Base-by-base conservation (phyloP, 371 early-diverging fungal genomes). In the Mucor mucedo region DNA sequence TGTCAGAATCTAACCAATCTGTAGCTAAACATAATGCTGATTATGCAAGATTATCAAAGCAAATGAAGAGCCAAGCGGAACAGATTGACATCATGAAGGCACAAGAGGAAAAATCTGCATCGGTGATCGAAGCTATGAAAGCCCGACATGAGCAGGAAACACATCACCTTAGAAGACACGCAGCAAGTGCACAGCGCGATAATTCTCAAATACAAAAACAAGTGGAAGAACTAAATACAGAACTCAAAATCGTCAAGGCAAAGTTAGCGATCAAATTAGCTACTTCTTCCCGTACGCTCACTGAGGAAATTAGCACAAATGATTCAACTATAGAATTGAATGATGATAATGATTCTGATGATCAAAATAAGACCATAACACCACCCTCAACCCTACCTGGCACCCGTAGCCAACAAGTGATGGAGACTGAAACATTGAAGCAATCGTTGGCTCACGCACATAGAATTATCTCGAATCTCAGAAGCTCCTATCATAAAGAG, bases 81-180 rank as follows among this genome's bases (percentile, higher is more conserved):
- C 87, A 90, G 60, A 71, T 86, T 11, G 88, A 88, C 33, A 76
- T 80, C 5, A 77, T 91, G 60, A 86, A 87, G 48, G 89, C 84
- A 53, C 83, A 83, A 71, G 88, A 91, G 50, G 84, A 84, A 35
- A 87, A 84, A 53, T 70, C 87, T 3, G 72, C 74, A 6, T 69
- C 72, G 2, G 74, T 84, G 10, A 62, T 89, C 7, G 84, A 83
- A 35, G 71, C 78, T 10, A 71, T 79, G 47, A 89, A 88, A 52
- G 66, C 78, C 13, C 84, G 87, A 27, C 87, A 85, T 54, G 90
- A 91, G 61, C 88, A 90, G 58, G 91, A 91, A 16, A 82, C 87
- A 66, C 50, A 74, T 2, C 66, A 73, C n/a, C 70, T 89, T 64
- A 82, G 90, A 14, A 84, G 83, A 35, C 84, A 82, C 53, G 63